These are phyloP conservation scores for Pogostemon cablin DNA, from an alignment of 257 asterid genomes.

Conservation along the genomic window DNA sequence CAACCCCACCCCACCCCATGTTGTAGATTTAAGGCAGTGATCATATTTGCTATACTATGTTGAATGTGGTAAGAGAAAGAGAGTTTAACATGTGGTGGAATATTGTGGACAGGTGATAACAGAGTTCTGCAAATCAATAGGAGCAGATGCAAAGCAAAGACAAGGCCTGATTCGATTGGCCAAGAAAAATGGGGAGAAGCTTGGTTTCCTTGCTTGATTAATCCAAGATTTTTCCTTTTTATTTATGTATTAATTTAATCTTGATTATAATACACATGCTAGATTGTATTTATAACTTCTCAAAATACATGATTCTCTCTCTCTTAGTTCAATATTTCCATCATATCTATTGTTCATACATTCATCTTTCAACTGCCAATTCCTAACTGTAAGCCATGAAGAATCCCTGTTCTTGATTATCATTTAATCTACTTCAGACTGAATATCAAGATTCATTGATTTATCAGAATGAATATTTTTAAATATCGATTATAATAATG, in stretches of 20 bases:
- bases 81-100: neutral
- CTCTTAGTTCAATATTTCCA: conserved; percentile 2
- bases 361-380: neutral
- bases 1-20: neutral
- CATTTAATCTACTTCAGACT: no score
- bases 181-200: conserved; percentile 89
- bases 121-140: conserved; percentile 92
- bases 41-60: neutral
- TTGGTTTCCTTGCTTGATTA: conserved; percentile 76
- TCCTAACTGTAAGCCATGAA: neutral
- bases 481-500: no score
- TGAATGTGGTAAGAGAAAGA: neutral
- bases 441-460: no score
- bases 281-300: conserved; percentile 29
- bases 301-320: neutral
- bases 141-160: conserved; percentile 87
- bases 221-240: neutral
- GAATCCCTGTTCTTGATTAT: no score
- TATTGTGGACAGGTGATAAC: conserved; percentile 65
- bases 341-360: conserved; percentile 1
- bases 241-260: neutral
- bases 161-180: conserved; percentile 91
- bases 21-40: neutral
- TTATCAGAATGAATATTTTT: no score
- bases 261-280: conserved; percentile 6